phyloP scores from a whole-genome alignment of 2,329 filamentous ascomycete species.

The Colletotrichum sp. region DNA sequence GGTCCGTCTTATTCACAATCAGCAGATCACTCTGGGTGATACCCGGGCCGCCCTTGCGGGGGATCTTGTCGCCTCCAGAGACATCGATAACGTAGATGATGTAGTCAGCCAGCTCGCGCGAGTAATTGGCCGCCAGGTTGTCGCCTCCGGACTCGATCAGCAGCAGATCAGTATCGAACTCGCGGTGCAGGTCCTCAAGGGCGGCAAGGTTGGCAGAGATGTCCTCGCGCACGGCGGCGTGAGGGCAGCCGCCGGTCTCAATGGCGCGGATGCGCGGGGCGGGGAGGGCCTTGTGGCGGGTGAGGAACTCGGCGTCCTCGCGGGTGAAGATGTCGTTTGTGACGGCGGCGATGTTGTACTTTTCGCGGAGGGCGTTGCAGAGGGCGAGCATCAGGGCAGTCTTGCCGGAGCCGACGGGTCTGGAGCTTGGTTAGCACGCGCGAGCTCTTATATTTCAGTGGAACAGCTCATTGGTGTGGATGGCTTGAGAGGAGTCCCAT shows the following conservation, averaged over 20 bases:
- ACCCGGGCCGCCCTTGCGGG: conserved; percentile 91
- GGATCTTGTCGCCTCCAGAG: conserved; percentile 94
- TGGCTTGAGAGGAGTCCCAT: background rate
- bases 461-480: background rate
- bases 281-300: conserved; percentile 81
- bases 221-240: conserved; percentile 96
- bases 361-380: conserved; percentile 80
- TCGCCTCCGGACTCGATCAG: conserved; percentile 96
- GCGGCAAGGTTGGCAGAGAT: conserved; percentile 93
- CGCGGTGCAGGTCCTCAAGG: conserved; percentile 83
- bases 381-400: conserved; percentile 96
- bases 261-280: conserved; percentile 89
- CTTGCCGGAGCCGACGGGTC: conserved; percentile 95
- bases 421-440: conserved; percentile 38
- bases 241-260: conserved; percentile 95
- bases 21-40: conserved; percentile 96
- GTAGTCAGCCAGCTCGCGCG: conserved; percentile 90
- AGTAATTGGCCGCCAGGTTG: conserved; percentile 97
- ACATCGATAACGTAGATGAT: conserved; percentile 99
- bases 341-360: conserved; percentile 89
- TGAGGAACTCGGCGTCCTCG: conserved; percentile 98
- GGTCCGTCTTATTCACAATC: conserved; percentile 96
- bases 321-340: conserved; percentile 99
- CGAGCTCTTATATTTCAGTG: background rate
- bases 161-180: conserved; percentile 81